Conservation (phyloP, 192 early-diverging fungal species). For the Paraglomus occultum region DNA sequence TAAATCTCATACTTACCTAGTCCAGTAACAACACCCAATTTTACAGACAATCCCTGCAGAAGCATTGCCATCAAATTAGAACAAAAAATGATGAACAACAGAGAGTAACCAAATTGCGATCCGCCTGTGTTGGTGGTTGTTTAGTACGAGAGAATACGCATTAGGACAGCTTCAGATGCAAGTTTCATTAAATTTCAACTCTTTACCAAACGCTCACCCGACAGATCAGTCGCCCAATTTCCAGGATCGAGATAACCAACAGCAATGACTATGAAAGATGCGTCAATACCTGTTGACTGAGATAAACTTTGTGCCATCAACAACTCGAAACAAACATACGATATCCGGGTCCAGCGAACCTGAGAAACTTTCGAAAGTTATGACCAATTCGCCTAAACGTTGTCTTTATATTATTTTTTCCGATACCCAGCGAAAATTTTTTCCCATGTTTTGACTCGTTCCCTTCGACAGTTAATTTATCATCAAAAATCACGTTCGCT, state of each 20-base stretch:
- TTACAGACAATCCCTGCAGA: constrained; percentile 75
- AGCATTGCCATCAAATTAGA: constrained; percentile 76
- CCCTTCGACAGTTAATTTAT: constrained; percentile 1
- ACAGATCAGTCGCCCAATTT: constrained; percentile 83
- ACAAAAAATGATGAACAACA: constrained; percentile 70
- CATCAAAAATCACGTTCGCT: constrained; percentile 35
- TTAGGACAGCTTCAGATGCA: not conserved
- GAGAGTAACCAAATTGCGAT: constrained; percentile 67
- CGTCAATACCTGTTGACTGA: not conserved
- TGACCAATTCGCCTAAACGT: not conserved
- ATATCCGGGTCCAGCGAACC: constrained; percentile 47
- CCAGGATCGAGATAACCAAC: constrained; percentile 80
- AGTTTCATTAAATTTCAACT: not conserved
- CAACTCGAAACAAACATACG: constrained; percentile 32
- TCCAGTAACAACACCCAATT: constrained; percentile 72
- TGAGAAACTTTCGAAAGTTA: constrained; percentile 38
- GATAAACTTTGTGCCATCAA: not conserved
- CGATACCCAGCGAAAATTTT: too few species aligned
- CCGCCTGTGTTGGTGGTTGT: constrained; percentile 48
- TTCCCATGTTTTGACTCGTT: not conserved
- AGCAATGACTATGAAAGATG: constrained; percentile 40
- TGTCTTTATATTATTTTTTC: too few species aligned
- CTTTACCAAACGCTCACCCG: constrained; percentile 35
- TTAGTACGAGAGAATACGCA: not conserved
- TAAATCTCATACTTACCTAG: constrained; percentile 35